Evolutionary conservation across 371 early-diverging fungal species (phyloP).

Genomic region (Mortierella sp.): DNA sequence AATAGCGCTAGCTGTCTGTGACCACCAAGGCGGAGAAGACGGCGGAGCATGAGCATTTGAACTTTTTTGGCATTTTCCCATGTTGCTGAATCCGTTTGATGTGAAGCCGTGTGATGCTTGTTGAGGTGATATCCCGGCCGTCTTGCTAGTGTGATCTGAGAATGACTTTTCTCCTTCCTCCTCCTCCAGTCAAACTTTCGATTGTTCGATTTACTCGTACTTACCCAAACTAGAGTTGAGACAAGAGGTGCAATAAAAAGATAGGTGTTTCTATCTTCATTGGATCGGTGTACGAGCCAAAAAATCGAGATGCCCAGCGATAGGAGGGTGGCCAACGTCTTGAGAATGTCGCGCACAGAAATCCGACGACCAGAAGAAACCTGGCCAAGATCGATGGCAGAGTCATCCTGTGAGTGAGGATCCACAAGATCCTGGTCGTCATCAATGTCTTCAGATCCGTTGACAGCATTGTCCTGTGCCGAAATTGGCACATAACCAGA

Average conservation of each 20-base stretch:
- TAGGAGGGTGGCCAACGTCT: slow-evolving; percentile 27
- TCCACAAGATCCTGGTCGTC: slow-evolving; percentile 36
- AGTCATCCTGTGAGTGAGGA: slow-evolving; percentile 9
- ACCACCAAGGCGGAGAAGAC: no score
- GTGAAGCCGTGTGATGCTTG: background rate
- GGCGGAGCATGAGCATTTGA: no score
- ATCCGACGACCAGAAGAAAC: slow-evolving; percentile 44
- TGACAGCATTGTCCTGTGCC: slow-evolving; percentile 23
- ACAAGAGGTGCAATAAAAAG: slow-evolving; percentile 40
- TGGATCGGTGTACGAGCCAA: slow-evolving; percentile 36
- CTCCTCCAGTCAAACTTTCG: no score
- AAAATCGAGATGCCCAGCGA: slow-evolving; percentile 33
- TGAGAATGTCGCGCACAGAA: slow-evolving; percentile 39
- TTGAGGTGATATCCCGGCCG: no score
- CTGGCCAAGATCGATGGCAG: slow-evolving; percentile 35
- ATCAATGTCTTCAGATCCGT: slow-evolving; percentile 23
- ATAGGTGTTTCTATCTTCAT: slow-evolving; percentile 34
- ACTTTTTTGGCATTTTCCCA: no score
- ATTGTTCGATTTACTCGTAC: background rate
- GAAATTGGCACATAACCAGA: slow-evolving; percentile 43
- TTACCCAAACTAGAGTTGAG: slow-evolving; percentile 41
- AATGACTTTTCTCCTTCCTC: no score
- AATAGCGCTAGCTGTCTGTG: no score
- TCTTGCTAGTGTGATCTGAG: background rate
- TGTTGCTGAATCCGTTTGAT: background rate